Evolutionary conservation across 2,329 filamentous ascomycete species (phyloP).

Genomic region (Teratosphaeria zuluensis): DNA sequence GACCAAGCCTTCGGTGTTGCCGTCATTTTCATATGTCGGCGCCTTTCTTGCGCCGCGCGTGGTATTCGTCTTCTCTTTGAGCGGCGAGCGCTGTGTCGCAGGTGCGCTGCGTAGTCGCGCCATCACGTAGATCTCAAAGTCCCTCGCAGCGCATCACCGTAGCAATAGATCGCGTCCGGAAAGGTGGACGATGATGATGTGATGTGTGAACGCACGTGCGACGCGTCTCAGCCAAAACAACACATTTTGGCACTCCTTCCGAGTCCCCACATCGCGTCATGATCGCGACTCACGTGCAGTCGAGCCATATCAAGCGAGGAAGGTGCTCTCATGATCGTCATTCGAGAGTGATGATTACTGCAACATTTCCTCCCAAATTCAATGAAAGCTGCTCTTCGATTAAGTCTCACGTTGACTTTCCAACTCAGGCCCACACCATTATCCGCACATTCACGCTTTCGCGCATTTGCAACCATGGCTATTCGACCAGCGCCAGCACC

Average conservation of each 20-base stretch:
- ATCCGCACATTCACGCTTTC: neutral
- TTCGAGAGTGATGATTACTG: neutral
- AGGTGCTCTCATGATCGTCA: neutral
- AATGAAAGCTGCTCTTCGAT: neutral
- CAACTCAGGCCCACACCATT: neutral
- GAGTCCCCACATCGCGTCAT: neutral
- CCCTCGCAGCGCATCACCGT: conserved; percentile 2
- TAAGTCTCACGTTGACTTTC: neutral
- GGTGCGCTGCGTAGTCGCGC: conserved; percentile 19
- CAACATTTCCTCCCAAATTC: neutral
- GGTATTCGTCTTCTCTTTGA: conserved; percentile 24
- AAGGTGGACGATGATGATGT: neutral
- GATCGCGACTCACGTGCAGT: neutral
- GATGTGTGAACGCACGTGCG: neutral
- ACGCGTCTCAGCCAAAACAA: neutral
- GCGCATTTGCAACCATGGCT: conserved; percentile 14
- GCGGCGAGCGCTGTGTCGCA: conserved; percentile 13
- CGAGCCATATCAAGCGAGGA: neutral
- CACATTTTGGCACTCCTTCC: neutral
- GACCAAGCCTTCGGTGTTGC: conserved; percentile 17
- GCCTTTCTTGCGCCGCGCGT: conserved; percentile 8
- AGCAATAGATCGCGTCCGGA: neutral
- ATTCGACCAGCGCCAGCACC: conserved; percentile 17
- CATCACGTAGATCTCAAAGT: conserved; percentile 7
- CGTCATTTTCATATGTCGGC: conserved; percentile 15